These are phyloP conservation scores for Miscanthus lutarioriparius DNA, from an alignment of 176 grass and related monocot genomes.

Conservation along the genomic window DNA sequence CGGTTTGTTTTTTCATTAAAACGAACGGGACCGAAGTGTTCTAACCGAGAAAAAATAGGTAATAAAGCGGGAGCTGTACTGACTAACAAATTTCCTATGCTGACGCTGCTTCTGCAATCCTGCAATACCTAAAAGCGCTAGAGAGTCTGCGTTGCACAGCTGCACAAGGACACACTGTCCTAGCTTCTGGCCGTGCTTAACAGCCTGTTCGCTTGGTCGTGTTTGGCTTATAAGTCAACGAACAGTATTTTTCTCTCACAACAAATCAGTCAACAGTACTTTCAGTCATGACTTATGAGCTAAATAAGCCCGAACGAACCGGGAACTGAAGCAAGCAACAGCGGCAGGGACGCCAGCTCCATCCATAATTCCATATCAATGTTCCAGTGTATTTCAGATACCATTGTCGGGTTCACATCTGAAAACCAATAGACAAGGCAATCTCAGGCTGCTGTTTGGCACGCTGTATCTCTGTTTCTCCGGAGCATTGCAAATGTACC, in stretches of 20 bases:
- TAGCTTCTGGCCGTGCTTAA: slow-evolving; percentile 1
- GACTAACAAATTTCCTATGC: not conserved
- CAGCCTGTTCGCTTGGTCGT: too few species aligned
- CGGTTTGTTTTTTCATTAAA: too few species aligned
- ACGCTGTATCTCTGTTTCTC: not conserved
- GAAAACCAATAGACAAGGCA: not conserved
- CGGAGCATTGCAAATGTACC: not conserved
- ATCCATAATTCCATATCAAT: not conserved
- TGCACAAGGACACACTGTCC: too few species aligned
- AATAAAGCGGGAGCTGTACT: not conserved
- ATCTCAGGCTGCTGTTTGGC: not conserved
- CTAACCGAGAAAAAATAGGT: not conserved
- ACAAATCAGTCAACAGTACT: too few species aligned
- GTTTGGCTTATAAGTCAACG: too few species aligned
- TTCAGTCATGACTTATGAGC: too few species aligned
- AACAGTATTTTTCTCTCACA: too few species aligned
- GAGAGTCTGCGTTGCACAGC: not conserved
- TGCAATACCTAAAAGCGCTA: not conserved
- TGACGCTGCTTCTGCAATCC: not conserved
- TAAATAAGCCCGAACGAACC: too few species aligned
- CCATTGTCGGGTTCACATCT: not conserved
- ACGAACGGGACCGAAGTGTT: too few species aligned
- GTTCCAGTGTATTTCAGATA: not conserved
- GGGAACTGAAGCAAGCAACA: not conserved
- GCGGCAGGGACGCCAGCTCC: not conserved